Conservation (phyloP, 169 alveolate species). For the Babesia divergens region DNA sequence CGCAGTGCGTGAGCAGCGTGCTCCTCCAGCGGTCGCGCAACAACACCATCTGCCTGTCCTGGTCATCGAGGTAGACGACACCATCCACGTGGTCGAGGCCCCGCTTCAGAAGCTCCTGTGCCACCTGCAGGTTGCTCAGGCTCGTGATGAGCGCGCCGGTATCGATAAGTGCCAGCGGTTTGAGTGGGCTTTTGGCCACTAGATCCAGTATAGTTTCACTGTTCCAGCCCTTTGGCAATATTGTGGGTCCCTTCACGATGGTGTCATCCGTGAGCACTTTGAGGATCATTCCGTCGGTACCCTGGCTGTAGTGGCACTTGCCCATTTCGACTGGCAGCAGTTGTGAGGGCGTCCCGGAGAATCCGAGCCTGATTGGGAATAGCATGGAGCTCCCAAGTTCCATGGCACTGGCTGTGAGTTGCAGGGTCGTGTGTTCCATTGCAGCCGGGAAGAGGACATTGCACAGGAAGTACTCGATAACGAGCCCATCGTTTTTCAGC, state of each 20-base stretch:
- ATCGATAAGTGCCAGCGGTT: conserved; percentile 81
- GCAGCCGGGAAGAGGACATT: conserved; percentile 78
- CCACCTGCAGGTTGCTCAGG: conserved; percentile 73
- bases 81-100: conserved; percentile 77
- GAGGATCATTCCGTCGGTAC: conserved; percentile 85
- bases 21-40: conserved; percentile 56
- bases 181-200: conserved; percentile 57
- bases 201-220: conserved; percentile 43
- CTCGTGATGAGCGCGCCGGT: conserved; percentile 85
- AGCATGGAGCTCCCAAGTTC: conserved; percentile 85
- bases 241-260: conserved; percentile 68
- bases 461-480: conserved; percentile 77
- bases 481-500: conserved; percentile 72
- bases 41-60: conserved; percentile 68
- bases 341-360: conserved; percentile 91
- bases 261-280: conserved; percentile 71
- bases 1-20: conserved; percentile 58
- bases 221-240: conserved; percentile 57
- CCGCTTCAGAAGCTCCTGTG: conserved; percentile 65
- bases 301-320: conserved; percentile 81
- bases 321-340: conserved; percentile 87
- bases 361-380: conserved; percentile 86
- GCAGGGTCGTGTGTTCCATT: conserved; percentile 81
- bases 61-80: conserved; percentile 70
- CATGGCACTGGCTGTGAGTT: conserved; percentile 86